These are phyloP conservation scores for Candida gigantensis DNA, from an alignment of 1,139 yeast species.

Conservation along the genomic window DNA sequence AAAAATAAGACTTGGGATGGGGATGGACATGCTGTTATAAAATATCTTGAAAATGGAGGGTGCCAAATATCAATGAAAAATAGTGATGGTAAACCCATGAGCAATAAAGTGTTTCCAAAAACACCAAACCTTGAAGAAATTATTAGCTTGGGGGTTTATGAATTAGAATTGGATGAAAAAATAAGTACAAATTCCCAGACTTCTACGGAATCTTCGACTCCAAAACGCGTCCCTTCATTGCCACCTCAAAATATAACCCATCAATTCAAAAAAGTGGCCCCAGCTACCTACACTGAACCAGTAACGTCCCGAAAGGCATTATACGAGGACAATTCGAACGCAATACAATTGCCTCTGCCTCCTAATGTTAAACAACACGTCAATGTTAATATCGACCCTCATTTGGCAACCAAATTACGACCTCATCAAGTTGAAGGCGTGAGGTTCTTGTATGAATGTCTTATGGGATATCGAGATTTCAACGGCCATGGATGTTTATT, in stretches of 20 bases:
- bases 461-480: slow-evolving; percentile 61
- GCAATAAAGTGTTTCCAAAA: slow-evolving; percentile 16
- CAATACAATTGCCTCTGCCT: slow-evolving; percentile 12
- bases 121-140: slow-evolving; percentile 34
- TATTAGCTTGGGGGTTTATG: slow-evolving; percentile 50
- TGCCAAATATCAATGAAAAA: slow-evolving; percentile 18
- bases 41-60: slow-evolving; percentile 6
- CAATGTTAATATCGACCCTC: slow-evolving; percentile 74
- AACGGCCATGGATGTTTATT: slow-evolving; percentile 75
- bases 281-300: slow-evolving; percentile 8
- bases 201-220: no score
- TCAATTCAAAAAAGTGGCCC: slow-evolving; percentile 14
- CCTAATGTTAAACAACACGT: slow-evolving; percentile 22
- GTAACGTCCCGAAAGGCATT: slow-evolving; percentile 10
- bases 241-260: not conserved
- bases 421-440: slow-evolving; percentile 90
- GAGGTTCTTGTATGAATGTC: slow-evolving; percentile 74
- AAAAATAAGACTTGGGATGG: slow-evolving; percentile 96
- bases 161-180: slow-evolving; percentile 54
- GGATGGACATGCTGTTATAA: slow-evolving; percentile 61
- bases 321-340: slow-evolving; percentile 10
- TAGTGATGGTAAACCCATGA: slow-evolving; percentile 19
- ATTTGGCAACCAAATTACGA: slow-evolving; percentile 55
- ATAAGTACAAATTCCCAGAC: slow-evolving; percentile 16
- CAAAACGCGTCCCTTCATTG: slow-evolving; percentile 6